phyloP scores from a whole-genome alignment of 306 rosid genomes.

The Vicia sativa region DNA sequence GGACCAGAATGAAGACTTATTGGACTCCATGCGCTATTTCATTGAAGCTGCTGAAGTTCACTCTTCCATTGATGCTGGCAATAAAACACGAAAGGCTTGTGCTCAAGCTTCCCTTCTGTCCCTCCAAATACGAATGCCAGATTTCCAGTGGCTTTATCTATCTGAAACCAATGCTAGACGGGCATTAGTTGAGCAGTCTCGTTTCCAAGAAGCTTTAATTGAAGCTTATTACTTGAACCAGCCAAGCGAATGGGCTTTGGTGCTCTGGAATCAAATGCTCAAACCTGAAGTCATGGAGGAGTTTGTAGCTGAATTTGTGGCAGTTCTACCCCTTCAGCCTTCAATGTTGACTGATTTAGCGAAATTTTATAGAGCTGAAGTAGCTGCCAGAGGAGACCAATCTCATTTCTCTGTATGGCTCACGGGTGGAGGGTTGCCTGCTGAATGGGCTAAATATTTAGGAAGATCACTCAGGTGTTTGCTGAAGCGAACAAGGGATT shows the following conservation, averaged over 20 bases:
- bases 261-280: slow-evolving; percentile 97
- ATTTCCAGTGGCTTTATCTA: slow-evolving; percentile 78
- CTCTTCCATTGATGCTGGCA: slow-evolving; percentile 96
- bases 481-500: slow-evolving; percentile 84
- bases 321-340: slow-evolving; percentile 88
- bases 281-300: slow-evolving; percentile 95
- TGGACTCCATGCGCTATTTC: slow-evolving; percentile 89
- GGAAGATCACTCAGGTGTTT: slow-evolving; percentile 92
- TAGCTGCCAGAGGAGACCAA: slow-evolving; percentile 95
- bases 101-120: slow-evolving; percentile 96
- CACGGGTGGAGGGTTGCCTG: slow-evolving; percentile 95
- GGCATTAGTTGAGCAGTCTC: slow-evolving; percentile 89
- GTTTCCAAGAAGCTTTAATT: slow-evolving; percentile 92
- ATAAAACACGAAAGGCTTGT: slow-evolving; percentile 81
- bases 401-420: slow-evolving; percentile 98
- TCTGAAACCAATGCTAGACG: slow-evolving; percentile 89
- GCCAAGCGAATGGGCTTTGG: slow-evolving; percentile 96
- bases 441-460: slow-evolving; percentile 93
- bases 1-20: slow-evolving; percentile 88
- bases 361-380: slow-evolving; percentile 82
- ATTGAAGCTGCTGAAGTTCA: slow-evolving; percentile 98
- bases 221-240: slow-evolving; percentile 98
- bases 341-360: slow-evolving; percentile 85
- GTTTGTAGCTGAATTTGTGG: slow-evolving; percentile 90
- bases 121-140: slow-evolving; percentile 97